A percentile compares a stretch with the other conserved stretches of the same genome.
These are phyloP conservation scores for Gamsiella multidivaricata DNA, from an alignment of 192 early-diverging fungal species.

Conservation along the genomic window DNA sequence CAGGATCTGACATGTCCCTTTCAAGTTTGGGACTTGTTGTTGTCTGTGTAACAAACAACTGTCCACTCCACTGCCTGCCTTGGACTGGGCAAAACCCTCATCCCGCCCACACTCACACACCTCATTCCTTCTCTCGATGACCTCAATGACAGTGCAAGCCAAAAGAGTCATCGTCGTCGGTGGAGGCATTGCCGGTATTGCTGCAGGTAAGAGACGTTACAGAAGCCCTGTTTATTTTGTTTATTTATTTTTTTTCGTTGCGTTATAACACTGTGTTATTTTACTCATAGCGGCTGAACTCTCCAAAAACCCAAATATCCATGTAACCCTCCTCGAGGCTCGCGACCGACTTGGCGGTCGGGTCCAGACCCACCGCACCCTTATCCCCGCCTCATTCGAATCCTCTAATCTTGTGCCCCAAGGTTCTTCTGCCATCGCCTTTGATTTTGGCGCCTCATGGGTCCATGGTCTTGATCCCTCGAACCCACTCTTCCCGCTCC, in stretches of 20 bases:
- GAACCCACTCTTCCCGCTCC: slow-evolving; percentile 23
- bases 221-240: not conserved
- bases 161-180: slow-evolving; percentile 35
- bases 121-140: no score
- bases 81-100: no score
- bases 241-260: not conserved
- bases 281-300: slow-evolving; percentile 27
- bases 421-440: slow-evolving; percentile 4
- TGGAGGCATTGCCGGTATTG: slow-evolving; percentile 40
- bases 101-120: no score
- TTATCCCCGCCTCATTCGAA: not conserved
- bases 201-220: slow-evolving; percentile 16
- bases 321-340: slow-evolving; percentile 46
- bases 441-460: slow-evolving; percentile 54
- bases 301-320: slow-evolving; percentile 10
- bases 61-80: no score
- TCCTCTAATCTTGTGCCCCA: slow-evolving; percentile 7
- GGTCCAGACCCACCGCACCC: slow-evolving; percentile 24
- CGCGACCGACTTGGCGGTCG: slow-evolving; percentile 38
- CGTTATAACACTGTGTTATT: not conserved
- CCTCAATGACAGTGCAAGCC: not conserved
- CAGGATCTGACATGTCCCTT: no score
- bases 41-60: no score
- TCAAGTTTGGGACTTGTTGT: no score
- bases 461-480: slow-evolving; percentile 43